Evolutionary conservation across 495 filamentous ascomycete species (phyloP).

Genomic region (Aspergillus wentii): DNA sequence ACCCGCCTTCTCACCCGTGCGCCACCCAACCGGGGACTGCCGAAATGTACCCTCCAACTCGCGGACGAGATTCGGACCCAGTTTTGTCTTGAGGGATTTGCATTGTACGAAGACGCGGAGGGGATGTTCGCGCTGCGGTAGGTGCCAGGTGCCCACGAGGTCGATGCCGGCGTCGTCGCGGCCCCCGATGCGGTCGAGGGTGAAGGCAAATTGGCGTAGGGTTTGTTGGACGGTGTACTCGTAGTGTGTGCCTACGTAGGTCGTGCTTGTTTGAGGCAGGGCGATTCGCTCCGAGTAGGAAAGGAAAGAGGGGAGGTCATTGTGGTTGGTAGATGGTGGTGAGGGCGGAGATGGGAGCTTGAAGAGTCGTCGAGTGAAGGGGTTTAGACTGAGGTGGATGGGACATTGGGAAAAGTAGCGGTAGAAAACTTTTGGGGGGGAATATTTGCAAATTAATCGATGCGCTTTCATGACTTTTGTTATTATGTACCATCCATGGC

Average conservation of each 20-base stretch:
- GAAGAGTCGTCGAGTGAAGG: conserved; percentile 38
- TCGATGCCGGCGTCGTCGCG: conserved; percentile 77
- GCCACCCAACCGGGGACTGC: conserved; percentile 65
- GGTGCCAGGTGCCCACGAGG: conserved; percentile 72
- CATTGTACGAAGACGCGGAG: conserved; percentile 75
- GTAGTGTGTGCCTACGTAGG: conserved; percentile 49
- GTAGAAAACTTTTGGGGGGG: no score
- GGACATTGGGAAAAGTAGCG: conserved; percentile 15
- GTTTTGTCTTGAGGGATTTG: conserved; percentile 57
- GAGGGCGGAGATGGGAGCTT: conserved; percentile 33
- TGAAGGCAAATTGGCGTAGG: conserved; percentile 59
- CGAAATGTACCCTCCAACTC: conserved; percentile 82
- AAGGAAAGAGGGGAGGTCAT: conserved; percentile 66
- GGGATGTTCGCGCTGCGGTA: conserved; percentile 43
- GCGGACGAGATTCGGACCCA: conserved; percentile 63
- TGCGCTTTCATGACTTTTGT: no score
- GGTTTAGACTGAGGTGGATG: conserved; percentile 14
- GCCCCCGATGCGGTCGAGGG: conserved; percentile 68
- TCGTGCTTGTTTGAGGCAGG: conserved; percentile 31
- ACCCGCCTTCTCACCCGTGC: conserved; percentile 53
- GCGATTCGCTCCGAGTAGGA: conserved; percentile 54
- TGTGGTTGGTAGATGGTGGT: conserved; percentile 51
- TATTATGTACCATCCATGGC: no score
- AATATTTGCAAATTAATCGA: no score
- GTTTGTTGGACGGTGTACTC: conserved; percentile 70